These are phyloP conservation scores for Antrodiella citrinella DNA, from an alignment of 768 basidiomycete genomes.

Conservation along the genomic window DNA sequence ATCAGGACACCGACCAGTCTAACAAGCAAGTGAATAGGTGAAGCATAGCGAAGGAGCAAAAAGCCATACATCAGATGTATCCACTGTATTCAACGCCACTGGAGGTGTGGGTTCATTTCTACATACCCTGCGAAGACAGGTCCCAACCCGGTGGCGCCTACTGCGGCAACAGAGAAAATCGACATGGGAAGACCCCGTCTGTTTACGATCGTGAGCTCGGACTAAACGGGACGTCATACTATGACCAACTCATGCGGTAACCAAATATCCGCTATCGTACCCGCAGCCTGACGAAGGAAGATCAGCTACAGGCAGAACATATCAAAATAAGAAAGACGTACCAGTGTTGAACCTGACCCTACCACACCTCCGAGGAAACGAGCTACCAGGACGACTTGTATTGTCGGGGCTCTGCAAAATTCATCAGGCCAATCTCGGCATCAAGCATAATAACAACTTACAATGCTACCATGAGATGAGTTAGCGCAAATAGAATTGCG, in stretches of 20 bases:
- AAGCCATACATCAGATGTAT: conserved; percentile 50
- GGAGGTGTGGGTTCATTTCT: conserved; percentile 45
- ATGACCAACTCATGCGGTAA: conserved; percentile 48
- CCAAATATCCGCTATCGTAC: conserved; percentile 71
- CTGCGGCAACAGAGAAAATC: conserved; percentile 52
- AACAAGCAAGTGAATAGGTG: conserved; percentile 5
- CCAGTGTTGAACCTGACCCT: conserved; percentile 60
- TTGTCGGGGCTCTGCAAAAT: conserved; percentile 29
- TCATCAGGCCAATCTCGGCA: not conserved
- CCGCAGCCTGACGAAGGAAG: conserved; percentile 35
- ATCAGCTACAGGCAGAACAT: not conserved
- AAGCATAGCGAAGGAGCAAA: not conserved
- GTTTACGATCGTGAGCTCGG: not conserved
- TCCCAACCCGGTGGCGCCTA: conserved; percentile 57
- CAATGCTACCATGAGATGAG: conserved; percentile 41
- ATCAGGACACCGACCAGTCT: conserved; percentile 49
- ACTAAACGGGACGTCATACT: conserved; percentile 11
- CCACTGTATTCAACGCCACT: conserved; percentile 86
- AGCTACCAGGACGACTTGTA: conserved; percentile 54
- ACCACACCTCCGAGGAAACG: conserved; percentile 59
- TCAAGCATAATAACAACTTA: conserved; percentile 13
- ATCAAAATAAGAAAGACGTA: not conserved
- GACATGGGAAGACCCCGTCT: conserved; percentile 79
- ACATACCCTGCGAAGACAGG: conserved; percentile 61
- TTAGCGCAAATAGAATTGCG: conserved; percentile 37